Conservation (phyloP, 1,139 yeast species). For the Saccharomycopsis hybrid region DNA sequence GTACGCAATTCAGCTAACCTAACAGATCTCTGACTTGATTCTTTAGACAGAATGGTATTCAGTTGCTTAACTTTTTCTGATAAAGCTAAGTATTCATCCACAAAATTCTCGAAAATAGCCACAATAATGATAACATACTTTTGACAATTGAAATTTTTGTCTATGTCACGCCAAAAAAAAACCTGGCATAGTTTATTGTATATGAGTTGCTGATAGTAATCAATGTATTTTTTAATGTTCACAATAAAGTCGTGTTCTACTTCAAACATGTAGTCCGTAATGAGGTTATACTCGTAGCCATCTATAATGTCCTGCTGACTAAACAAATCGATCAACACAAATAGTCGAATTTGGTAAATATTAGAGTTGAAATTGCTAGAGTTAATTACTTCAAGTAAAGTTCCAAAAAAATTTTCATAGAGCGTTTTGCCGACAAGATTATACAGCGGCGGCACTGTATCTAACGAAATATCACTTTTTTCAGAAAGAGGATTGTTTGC, state of each 20-base stretch:
- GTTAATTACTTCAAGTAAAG: conserved; percentile 1
- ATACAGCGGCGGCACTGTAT: too few species aligned
- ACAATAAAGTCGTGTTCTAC: conserved; percentile 4
- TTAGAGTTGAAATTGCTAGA: conserved; percentile 5
- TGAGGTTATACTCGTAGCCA: background rate
- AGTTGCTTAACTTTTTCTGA: too few species aligned
- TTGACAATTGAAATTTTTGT: background rate
- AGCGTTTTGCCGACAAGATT: too few species aligned
- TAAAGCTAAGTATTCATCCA: conserved; percentile 36
- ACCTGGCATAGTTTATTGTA: background rate
- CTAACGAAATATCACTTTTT: too few species aligned
- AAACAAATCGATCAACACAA: background rate
- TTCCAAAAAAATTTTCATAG: conserved; percentile 1
- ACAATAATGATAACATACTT: conserved; percentile 25
- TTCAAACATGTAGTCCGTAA: conserved; percentile 7
- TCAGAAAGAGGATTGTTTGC: too few species aligned
- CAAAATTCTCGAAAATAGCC: conserved; percentile 42
- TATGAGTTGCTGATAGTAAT: conserved; percentile 12
- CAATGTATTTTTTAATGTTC: conserved; percentile 15
- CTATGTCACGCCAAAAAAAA: background rate
- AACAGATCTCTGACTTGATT: conserved; percentile 22
- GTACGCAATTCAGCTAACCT: conserved; percentile 25
- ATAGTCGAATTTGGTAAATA: conserved; percentile 14
- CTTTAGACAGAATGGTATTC: too few species aligned
- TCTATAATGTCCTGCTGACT: background rate